A percentile compares a stretch with the other conserved stretches of the same genome.
phyloP scores from a whole-genome alignment of 495 filamentous ascomycete species.

The Symbiotaphrina buchneri region DNA sequence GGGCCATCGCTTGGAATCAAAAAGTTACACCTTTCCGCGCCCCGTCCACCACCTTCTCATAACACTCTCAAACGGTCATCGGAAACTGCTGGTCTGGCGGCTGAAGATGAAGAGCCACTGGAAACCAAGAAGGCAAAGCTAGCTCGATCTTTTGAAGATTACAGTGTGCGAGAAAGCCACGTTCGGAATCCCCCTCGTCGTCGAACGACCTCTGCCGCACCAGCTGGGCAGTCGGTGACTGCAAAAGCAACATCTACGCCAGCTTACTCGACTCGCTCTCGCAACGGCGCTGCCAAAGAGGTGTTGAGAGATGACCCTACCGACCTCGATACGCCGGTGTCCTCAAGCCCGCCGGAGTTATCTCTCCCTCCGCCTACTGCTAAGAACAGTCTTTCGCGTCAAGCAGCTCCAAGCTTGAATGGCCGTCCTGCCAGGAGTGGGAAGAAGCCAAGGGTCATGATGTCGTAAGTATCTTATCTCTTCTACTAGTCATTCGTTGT shows the following conservation, averaged over 20 bases:
- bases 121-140: slow-evolving; percentile 9
- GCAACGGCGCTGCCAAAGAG: slow-evolving; percentile 5
- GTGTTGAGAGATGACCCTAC: slow-evolving; percentile 6
- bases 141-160: slow-evolving; percentile 7
- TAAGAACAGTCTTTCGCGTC: too few relatives aligned
- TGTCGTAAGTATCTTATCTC: slow-evolving; percentile 32
- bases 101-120: slow-evolving; percentile 6
- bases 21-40: slow-evolving; percentile 8
- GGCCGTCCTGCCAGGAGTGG: slow-evolving; percentile 27
- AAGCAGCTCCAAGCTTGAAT: slow-evolving; percentile 18
- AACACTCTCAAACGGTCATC: slow-evolving; percentile 4
- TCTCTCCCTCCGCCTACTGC: too few relatives aligned
- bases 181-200: slow-evolving; percentile 6
- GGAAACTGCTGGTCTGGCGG: slow-evolving; percentile 2
- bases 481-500: too few relatives aligned
- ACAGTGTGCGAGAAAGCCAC: slow-evolving; percentile 9
- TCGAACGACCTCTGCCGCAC: background rate
- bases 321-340: too few relatives aligned
- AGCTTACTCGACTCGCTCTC: background rate
- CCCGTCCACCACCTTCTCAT: slow-evolving; percentile 3
- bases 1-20: slow-evolving; percentile 11
- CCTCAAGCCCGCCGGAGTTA: too few relatives aligned
- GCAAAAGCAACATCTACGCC: slow-evolving; percentile 1
- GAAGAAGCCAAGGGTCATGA: slow-evolving; percentile 37
- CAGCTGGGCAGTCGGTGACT: background rate